These are phyloP conservation scores for Cicer bijugum DNA, from an alignment of 306 rosid genomes.

Conservation along the genomic window DNA sequence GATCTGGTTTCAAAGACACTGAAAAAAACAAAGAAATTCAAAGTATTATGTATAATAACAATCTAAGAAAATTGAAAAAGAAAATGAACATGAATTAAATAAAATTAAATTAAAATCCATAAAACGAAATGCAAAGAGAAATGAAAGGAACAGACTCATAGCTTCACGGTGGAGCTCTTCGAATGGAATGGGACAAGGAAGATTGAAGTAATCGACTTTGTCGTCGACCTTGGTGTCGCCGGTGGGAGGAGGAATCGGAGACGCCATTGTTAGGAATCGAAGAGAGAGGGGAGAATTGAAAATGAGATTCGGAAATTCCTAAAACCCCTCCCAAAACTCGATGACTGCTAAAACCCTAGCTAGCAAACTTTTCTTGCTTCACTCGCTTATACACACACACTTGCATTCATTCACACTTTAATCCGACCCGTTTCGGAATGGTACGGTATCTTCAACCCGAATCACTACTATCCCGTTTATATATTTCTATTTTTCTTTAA, in stretches of 20 bases:
- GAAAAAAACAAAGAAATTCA: slow-evolving; percentile 29
- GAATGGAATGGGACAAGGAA: slow-evolving; percentile 89
- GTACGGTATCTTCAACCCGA: slow-evolving; percentile 2
- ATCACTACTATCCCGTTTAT: neutral
- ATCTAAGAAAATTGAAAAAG: neutral
- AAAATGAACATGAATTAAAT: neutral
- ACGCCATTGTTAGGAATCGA: slow-evolving; percentile 52
- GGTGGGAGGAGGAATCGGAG: slow-evolving; percentile 40
- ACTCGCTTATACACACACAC: neutral
- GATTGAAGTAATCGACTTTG: slow-evolving; percentile 75
- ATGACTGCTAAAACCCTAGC: slow-evolving; percentile 49
- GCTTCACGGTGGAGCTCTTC: slow-evolving; percentile 99
- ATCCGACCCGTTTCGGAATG: slow-evolving; percentile 15
- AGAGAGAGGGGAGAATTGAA: neutral
- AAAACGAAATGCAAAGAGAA: neutral
- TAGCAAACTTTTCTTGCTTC: neutral
- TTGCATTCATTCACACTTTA: neutral
- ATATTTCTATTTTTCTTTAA: too few relatives aligned
- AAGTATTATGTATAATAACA: neutral
- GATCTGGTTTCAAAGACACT: slow-evolving; percentile 99
- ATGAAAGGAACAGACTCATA: slow-evolving; percentile 59
- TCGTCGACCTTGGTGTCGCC: slow-evolving; percentile 46
- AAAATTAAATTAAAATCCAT: neutral
- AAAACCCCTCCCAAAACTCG: slow-evolving; percentile 41
- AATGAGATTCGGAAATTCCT: neutral